Base-by-base conservation (phyloP, 345 rosid genomes). In the Bruguiera sexangula region DNA sequence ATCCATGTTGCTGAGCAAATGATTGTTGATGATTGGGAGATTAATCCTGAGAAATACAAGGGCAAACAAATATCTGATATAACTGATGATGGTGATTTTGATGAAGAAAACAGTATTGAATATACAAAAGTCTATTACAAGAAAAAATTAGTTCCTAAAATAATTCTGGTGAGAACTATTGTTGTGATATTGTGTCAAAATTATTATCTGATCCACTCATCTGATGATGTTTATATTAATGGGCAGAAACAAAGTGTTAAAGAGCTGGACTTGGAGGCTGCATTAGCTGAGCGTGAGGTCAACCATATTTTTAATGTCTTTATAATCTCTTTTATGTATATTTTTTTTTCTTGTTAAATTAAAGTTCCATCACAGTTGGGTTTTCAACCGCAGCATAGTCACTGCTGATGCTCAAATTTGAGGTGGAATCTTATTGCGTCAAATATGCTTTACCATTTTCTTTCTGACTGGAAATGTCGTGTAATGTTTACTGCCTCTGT, bases 1-100 rank as follows among this genome's bases (percentile, higher is more conserved):
- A n/a, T n/a, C n/a, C n/a, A n/a, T n/a, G n/a, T n/a, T n/a, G n/a
- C 98, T 69, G 98, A 94, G 82, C 98, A 91, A 83, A 86, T 91
- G 95, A 87, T 94, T 75, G 71, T 94, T 87, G 95, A 87, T 82
- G 96, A 94, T 77, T 75, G 79, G 69, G 97, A 89, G 76, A 81
- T 77, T 31, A 91, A 91, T 83, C 98, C 98, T 5, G 86, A 86
- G 71, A 94, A 94, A 71, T 94, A 94, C 74, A 63, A 87, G 81
- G 91, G 80, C 61, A 85, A 88, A 83, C 88, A 81, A 60, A 68
- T 94, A 66, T 89, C 95, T n/a, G 95, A 94, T 58, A 71, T 94
- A 78, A 83, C 85, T 37, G 97, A 94, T 76, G 95, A 87, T 39
- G 86, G 86, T 39, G 96, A 80, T 66, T 87, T 79, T 63, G 87